Evolutionary conservation across 768 basidiomycete genomes (phyloP).

Genomic region (Lenzites betulinus): DNA sequence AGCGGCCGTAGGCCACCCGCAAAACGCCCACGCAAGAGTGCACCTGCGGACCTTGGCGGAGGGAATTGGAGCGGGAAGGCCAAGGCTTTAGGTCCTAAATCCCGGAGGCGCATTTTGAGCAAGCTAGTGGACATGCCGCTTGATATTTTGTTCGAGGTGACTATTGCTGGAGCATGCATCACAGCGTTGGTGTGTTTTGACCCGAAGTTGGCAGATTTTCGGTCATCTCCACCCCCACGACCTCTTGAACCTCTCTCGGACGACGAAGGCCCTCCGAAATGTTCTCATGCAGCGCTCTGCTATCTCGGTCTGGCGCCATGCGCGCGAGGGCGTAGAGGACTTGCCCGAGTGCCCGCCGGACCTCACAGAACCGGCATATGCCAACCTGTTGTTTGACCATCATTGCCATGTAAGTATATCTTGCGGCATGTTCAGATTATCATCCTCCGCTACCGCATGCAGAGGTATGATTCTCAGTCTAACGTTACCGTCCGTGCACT

Average conservation of each 20-base stretch:
- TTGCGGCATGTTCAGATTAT: background rate
- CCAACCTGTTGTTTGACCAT: constrained; percentile 31
- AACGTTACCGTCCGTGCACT: too few species aligned
- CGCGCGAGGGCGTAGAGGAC: constrained; percentile 1
- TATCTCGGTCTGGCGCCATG: constrained; percentile 9
- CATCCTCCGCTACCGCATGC: too few species aligned
- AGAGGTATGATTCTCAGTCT: too few species aligned
- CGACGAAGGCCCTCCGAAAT: constrained; percentile 15
- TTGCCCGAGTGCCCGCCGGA: constrained; percentile 13
- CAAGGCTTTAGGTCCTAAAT: background rate
- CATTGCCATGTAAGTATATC: constrained; percentile 33
- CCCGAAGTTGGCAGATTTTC: background rate
- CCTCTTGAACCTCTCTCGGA: constrained; percentile 13
- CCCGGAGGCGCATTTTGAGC: constrained; percentile 7
- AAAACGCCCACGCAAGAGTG: constrained; percentile 4
- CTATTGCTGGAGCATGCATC: background rate
- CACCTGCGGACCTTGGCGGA: background rate
- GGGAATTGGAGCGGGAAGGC: background rate
- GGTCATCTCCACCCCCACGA: constrained; percentile 10
- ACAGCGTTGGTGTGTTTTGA: background rate
- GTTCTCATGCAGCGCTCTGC: constrained; percentile 14
- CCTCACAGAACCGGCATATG: constrained; percentile 13
- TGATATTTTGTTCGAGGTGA: constrained; percentile 15
- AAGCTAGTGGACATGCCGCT: constrained; percentile 22
- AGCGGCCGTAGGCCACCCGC: background rate